phyloP scores from a whole-genome alignment of 2,329 filamentous ascomycete species.

The Akanthomyces muscarius region DNA sequence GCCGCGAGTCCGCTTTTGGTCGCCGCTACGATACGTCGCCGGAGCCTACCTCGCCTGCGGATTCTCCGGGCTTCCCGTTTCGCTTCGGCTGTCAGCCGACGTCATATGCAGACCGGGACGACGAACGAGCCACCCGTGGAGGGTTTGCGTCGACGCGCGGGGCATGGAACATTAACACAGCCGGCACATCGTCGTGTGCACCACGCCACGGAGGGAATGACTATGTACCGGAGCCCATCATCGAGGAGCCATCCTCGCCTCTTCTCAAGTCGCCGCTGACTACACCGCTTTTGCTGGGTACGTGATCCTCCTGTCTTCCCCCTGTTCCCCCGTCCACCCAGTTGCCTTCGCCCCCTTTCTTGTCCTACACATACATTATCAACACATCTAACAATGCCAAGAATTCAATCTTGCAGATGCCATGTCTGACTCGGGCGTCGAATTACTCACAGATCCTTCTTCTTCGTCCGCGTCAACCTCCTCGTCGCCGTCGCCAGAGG shows the following conservation, averaged over 20 bases:
- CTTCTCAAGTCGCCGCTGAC: constrained; percentile 23
- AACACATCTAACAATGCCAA: constrained; percentile 4
- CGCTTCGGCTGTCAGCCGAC: not conserved
- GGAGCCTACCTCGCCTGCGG: not conserved
- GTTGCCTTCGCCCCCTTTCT: not conserved
- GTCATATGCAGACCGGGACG: not conserved
- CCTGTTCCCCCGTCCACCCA: too few relatives aligned
- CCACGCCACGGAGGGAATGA: constrained; percentile 14
- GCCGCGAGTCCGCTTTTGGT: not conserved
- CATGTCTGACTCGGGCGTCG: constrained; percentile 16
- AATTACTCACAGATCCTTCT: constrained; percentile 10
- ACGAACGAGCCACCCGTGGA: not conserved
- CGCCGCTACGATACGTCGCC: not conserved
- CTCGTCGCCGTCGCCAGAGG: not conserved
- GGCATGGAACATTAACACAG: constrained; percentile 12
- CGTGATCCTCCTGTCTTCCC: constrained; percentile 10
- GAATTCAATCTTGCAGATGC: constrained; percentile 4
- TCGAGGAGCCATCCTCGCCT: constrained; percentile 33
- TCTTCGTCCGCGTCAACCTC: not conserved
- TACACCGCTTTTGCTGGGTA: constrained; percentile 30
- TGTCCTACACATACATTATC: not conserved
- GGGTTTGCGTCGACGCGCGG: constrained; percentile 9
- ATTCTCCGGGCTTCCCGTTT: not conserved
- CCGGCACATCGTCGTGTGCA: not conserved
- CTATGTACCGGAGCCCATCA: constrained; percentile 29